Evolutionary conservation across 192 early-diverging fungal genomes (phyloP).

Genomic region (Polychytrium aggregatum): DNA sequence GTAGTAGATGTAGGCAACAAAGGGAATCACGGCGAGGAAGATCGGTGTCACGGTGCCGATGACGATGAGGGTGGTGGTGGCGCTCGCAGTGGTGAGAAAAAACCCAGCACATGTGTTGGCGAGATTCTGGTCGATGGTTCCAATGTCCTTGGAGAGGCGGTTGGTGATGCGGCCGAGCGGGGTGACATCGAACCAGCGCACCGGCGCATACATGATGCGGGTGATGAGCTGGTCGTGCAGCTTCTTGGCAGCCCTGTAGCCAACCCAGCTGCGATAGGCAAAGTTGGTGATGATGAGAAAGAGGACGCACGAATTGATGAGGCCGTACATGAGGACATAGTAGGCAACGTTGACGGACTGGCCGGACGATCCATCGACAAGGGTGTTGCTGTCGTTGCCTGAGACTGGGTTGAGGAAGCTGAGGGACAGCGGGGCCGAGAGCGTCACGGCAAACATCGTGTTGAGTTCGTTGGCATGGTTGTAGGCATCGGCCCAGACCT

Average conservation of each 20-base stretch:
- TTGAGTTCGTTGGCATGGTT: too few species aligned
- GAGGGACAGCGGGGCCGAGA: too few species aligned
- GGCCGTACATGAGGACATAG: constrained; percentile 10
- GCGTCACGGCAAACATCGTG: too few species aligned
- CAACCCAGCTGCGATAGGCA: too few species aligned
- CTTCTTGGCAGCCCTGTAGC: too few species aligned
- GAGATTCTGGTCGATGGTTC: too few species aligned
- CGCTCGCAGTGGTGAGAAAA: constrained; percentile 32
- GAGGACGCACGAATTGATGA: constrained; percentile 5
- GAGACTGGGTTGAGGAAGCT: too few species aligned
- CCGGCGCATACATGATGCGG: constrained; percentile 21
- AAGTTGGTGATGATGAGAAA: background rate
- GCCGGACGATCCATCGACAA: too few species aligned
- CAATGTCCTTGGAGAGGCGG: constrained; percentile 84
- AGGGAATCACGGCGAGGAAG: constrained; percentile 25
- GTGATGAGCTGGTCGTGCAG: constrained; percentile 20
- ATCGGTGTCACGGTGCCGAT: constrained; percentile 25
- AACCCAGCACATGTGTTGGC: constrained; percentile 31
- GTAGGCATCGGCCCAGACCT: too few species aligned
- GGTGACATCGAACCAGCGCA: constrained; percentile 55
- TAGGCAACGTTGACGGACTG: constrained; percentile 1
- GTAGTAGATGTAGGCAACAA: constrained; percentile 13
- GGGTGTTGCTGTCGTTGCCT: too few species aligned
- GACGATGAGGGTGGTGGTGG: background rate
- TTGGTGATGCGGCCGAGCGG: constrained; percentile 65